Base-by-base conservation (phyloP, 352 stramenopile genomes). In the Phytophthora quininea region DNA sequence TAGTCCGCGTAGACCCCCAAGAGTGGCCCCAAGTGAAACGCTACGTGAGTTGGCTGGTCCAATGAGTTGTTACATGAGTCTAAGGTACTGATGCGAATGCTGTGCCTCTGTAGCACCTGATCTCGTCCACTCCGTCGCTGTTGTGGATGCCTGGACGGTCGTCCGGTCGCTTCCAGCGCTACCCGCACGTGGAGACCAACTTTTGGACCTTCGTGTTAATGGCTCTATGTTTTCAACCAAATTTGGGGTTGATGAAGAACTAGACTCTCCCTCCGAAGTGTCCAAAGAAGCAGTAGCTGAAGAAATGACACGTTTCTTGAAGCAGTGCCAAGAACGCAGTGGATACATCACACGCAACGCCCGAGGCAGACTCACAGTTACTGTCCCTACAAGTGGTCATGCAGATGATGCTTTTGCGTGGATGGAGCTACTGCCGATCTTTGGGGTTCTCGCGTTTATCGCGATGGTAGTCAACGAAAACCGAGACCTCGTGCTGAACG, bases 91-190 rank as follows among this genome's bases (percentile, higher is more conserved):
- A 56, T 49, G 14, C 10, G 11, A 45, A 51, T 8, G 54, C n/a
- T 50, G 35, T 53, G 12, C 15, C 12, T 43, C 3, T 50, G 32
- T 49, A 89, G 82, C 82, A 91, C 54, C 62, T 81, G 48, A 57
- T 91, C 4, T 62, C 72, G 12, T 57, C 69, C 45, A 76, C 65
- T 15, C 80, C 82, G 29, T 85, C 80, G 56, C 63, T 91, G 30
- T 58, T 89, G 59, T 91, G 79, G 76, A 57, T 91, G 2, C 72
- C 80, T 27, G 74, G 77, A 47, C 74, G 82, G 12, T 55, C 74
- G 1, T 73, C 74, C 2, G 64, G 62, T 3, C 52, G 58, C 12
- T 89, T 91, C 71, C 82, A 91, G 70, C 82, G 82, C 14, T 88
- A 75, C 49, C 72, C 80, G 14, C 77, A 86, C 47, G 55, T 70